A percentile compares a stretch with the other conserved stretches of the same genome.
phyloP scores from a whole-genome alignment of 345 rosid species.

The Gossypium sturtianum region DNA sequence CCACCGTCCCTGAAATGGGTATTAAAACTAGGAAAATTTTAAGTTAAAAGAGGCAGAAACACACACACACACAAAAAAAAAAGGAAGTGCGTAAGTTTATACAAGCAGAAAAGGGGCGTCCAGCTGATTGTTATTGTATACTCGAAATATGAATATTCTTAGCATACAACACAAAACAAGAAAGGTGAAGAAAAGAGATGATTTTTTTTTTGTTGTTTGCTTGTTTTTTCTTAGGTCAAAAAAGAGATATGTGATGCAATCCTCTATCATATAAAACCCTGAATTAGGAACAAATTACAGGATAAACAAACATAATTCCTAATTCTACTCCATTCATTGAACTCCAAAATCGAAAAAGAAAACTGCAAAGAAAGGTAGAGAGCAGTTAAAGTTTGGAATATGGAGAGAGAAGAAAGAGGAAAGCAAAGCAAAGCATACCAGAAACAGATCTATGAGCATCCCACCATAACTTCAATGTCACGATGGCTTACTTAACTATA shows the following conservation, averaged over 20 bases:
- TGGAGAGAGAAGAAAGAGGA: background rate
- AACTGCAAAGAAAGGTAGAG: background rate
- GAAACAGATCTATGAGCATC: slow-evolving; percentile 13
- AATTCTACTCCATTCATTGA: background rate
- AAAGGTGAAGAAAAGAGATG: background rate
- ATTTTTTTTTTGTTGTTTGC: background rate
- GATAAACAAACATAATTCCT: background rate
- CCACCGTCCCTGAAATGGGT: background rate
- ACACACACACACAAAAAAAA: background rate
- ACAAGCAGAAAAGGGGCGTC: background rate
- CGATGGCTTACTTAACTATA: background rate
- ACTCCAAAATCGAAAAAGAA: background rate
- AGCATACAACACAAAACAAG: background rate
- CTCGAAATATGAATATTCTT: background rate
- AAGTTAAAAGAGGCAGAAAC: background rate
- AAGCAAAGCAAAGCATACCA: slow-evolving; percentile 1
- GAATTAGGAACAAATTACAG: background rate
- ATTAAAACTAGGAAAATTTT: background rate
- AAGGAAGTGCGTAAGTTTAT: background rate
- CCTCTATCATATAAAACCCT: background rate
- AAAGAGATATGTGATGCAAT: slow-evolving; percentile 1
- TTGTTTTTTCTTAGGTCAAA: background rate
- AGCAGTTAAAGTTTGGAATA: background rate
- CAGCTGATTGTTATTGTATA: background rate
- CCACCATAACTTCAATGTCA: background rate